Evolutionary conservation across 192 early-diverging fungal genomes (phyloP), one percentile per base, ranked within the genome.

Genomic region (Coemansia guatemalensis): DNA sequence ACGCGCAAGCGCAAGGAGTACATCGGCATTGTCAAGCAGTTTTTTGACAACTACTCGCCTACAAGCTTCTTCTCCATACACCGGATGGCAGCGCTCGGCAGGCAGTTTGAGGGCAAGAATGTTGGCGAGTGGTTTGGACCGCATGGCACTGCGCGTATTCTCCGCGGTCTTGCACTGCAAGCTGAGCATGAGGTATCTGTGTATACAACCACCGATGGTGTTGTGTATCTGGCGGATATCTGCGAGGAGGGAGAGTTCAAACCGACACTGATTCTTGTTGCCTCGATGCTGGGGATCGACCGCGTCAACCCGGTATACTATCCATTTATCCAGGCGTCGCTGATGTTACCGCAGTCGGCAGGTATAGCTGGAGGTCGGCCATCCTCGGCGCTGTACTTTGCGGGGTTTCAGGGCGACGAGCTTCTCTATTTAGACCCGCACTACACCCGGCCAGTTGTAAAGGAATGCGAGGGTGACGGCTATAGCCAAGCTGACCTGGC

Each of bases 61-160:
- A 66, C 75, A 48, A 90, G 88, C 24, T 84, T 89, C 0, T 96
- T 95, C 60, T 96, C 95, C n/a, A 92, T 99, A 18, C 97, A 99
- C 53, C 81, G 88, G 27, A 93, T 99, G 65, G 93, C 94, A 6
- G 73, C 90, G 21, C 73, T 90, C 6, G 97, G 95, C 12, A 84
- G 84, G 54, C 88, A 92, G 70, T 84, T 87, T 49, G 71, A 78
- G 39, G 95, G 89, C 33, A 96, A 95, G 66, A 85, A 90, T 30
- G 91, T 99, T 69, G 97, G 97, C 24, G 87, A 96, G 75, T 99
- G 97, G 95, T 99, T 98, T 85, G 97, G 95, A 0, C 97, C 97
- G 2, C 87, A 85, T 26, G 95, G 65, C 9, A 71, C 67, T 24
- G 66, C 61, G 33, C 56, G 55, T 8, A 61, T 71, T 48, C 67